Evolutionary conservation across 1,284 basidiomycete species (phyloP).

Genomic region (Peniophora sp.): DNA sequence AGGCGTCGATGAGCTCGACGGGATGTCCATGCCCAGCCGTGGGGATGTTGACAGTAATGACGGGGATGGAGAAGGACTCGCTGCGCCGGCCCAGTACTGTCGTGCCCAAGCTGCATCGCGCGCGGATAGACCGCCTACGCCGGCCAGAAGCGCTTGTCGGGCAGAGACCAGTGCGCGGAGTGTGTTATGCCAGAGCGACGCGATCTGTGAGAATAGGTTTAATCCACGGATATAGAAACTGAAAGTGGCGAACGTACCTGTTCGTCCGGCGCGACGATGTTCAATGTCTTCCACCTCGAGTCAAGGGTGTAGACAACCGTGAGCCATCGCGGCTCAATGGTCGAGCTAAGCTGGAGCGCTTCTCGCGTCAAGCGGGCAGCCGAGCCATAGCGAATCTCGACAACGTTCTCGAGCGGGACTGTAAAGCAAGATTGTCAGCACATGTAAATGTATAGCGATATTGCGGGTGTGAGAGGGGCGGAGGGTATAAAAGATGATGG

Average conservation of each 20-base stretch:
- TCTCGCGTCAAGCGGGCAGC: constrained; percentile 76
- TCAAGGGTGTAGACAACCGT: constrained; percentile 74
- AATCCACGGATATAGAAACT: too few relatives aligned
- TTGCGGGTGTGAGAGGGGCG: not conserved
- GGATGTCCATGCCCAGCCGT: too few relatives aligned
- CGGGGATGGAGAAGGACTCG: too few relatives aligned
- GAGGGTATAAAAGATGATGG: not conserved
- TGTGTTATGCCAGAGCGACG: constrained; percentile 61
- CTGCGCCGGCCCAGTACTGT: constrained; percentile 75
- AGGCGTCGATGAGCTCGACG: too few relatives aligned
- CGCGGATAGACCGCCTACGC: constrained; percentile 54
- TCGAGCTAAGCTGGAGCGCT: constrained; percentile 59
- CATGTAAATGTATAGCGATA: too few relatives aligned
- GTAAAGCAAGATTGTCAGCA: not conserved
- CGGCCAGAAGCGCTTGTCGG: constrained; percentile 61
- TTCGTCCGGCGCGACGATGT: constrained; percentile 64
- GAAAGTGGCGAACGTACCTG: too few relatives aligned
- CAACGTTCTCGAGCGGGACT: constrained; percentile 89
- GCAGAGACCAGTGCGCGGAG: constrained; percentile 52
- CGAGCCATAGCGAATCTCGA: constrained; percentile 79
- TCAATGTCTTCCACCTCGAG: constrained; percentile 85
- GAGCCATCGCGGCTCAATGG: constrained; percentile 65
- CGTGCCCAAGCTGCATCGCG: constrained; percentile 74
- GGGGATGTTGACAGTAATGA: too few relatives aligned
- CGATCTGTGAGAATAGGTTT: constrained; percentile 43